A percentile compares a stretch with the other conserved stretches of the same genome.
These are phyloP conservation scores for Saitozyma sp. DNA, from an alignment of 768 basidiomycete species.

Conservation along the genomic window DNA sequence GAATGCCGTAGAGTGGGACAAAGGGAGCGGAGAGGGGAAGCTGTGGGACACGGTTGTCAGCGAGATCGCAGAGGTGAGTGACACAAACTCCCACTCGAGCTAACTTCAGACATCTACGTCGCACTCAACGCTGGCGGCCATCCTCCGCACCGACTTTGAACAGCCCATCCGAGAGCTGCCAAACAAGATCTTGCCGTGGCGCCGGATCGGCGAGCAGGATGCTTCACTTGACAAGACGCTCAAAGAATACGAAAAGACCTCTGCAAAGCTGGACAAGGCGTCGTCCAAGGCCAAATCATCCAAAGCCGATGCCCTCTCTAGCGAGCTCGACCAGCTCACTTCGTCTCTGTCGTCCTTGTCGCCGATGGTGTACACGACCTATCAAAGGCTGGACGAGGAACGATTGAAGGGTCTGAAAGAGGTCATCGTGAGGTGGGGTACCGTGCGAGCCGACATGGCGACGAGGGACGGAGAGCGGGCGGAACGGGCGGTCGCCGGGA, in stretches of 20 bases:
- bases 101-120: constrained; percentile 34
- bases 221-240: constrained; percentile 47
- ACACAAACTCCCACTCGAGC: neutral
- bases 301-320: constrained; percentile 40
- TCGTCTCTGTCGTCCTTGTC: constrained; percentile 37
- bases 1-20: constrained; percentile 36
- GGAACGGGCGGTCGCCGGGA: constrained; percentile 39
- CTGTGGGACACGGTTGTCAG: constrained; percentile 44
- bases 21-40: constrained; percentile 32
- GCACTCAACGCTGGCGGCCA: constrained; percentile 36
- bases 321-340: constrained; percentile 38
- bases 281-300: constrained; percentile 35
- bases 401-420: constrained; percentile 49
- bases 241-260: constrained; percentile 49
- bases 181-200: constrained; percentile 36
- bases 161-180: constrained; percentile 46
- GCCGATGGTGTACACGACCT: constrained; percentile 48
- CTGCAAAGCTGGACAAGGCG: constrained; percentile 49
- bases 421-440: constrained; percentile 49
- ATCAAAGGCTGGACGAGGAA: constrained; percentile 46
- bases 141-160: constrained; percentile 48
- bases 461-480: constrained; percentile 42
- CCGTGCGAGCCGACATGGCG: constrained; percentile 45
- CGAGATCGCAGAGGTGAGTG: constrained; percentile 48
- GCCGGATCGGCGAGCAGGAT: constrained; percentile 39